phyloP scores from a whole-genome alignment of 495 filamentous ascomycete species.

The Tuber brumale region DNA sequence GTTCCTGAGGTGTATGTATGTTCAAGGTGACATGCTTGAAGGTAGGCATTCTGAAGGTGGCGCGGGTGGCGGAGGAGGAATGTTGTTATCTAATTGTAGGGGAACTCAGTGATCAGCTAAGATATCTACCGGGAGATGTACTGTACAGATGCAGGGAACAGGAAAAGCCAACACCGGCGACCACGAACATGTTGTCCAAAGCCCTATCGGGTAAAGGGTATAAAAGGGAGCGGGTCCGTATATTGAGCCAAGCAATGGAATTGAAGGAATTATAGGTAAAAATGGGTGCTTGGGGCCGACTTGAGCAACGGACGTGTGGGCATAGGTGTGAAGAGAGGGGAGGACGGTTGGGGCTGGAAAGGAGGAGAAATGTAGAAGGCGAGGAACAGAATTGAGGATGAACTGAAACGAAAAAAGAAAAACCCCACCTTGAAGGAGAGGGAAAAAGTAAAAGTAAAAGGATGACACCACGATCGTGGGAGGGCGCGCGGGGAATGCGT shows the following conservation, averaged over 20 bases:
- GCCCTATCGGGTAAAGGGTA: background rate
- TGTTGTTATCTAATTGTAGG: background rate
- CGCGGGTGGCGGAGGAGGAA: background rate
- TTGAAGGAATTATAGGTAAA: background rate
- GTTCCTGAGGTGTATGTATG: constrained; percentile 40
- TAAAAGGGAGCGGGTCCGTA: background rate
- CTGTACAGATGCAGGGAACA: background rate
- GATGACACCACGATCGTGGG: background rate
- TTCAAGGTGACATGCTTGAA: constrained; percentile 42
- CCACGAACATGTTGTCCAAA: background rate
- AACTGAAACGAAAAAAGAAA: background rate
- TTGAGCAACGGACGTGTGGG: background rate
- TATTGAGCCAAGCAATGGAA: background rate
- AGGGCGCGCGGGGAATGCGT: background rate
- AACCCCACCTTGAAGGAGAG: background rate
- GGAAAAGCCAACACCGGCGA: background rate
- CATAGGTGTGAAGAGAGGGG: background rate
- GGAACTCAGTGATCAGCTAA: background rate
- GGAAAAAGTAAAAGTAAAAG: background rate
- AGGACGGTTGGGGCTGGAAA: background rate
- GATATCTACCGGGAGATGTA: background rate
- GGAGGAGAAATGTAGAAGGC: background rate
- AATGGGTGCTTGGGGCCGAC: background rate
- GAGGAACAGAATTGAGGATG: background rate
- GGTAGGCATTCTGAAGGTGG: constrained; percentile 32